Base-by-base conservation (phyloP, 2,329 filamentous ascomycete genomes). In the Didymella lethalis region DNA sequence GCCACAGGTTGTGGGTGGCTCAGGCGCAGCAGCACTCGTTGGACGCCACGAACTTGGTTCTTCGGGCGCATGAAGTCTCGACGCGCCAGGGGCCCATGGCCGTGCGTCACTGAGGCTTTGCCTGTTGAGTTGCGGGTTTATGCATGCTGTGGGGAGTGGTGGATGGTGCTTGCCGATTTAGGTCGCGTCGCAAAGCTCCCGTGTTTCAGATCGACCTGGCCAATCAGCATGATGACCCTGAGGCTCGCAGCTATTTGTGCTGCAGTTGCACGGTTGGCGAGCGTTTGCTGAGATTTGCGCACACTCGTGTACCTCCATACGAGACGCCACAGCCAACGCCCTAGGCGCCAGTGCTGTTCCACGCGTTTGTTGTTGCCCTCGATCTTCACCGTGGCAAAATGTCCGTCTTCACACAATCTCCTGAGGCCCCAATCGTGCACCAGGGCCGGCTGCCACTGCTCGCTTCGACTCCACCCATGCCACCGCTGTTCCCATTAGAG, bases 131-230 rank as follows among this genome's bases (percentile, higher is more conserved):
- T 59, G 54, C 54, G 51, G 57, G 59, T 61, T 68, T 58, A 68
- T 69, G 64, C 63, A 38, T n/a, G 28, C 7, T 55, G 57, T 54
- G 55, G 57, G 20, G 63, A 61, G 53, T 53, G 59, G 56, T 47
- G 43, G 41, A 59, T 51, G 49, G 51, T 44, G 50, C 60, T 64
- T 64, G 59, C 54, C 62, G 41, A 41, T 20, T 59, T 56, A 23
- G 57, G 64, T 25, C n/a, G 41, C 46, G 57, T 50, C 48, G 62
- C 59, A 59, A 59, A 38, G 54, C 54, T 59, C 29, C 47, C 29
- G 12, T 59, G 67, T 69, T 69, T 69, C 65, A 68, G 58, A 40
- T 47, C 28, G 16, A 34, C 4, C 10, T 28, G 44, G 56, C 67
- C 65, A 68, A 69, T 65, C 59, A 65, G 43, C n/a, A 29, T 23